Evolutionary conservation across 768 basidiomycete genomes (phyloP).

Genomic region (Pisolithus sp.): DNA sequence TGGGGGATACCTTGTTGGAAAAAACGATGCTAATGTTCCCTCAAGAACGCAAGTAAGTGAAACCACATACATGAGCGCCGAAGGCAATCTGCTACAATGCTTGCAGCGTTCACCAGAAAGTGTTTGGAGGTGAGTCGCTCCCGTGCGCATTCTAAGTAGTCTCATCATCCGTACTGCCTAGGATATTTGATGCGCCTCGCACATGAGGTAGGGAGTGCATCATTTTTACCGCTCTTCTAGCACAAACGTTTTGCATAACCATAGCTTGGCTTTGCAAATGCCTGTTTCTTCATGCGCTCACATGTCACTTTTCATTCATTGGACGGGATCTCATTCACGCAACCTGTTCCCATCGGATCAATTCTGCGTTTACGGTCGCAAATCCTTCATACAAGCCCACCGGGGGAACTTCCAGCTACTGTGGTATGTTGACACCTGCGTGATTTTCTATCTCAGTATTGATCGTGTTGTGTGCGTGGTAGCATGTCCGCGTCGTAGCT

Average conservation of each 20-base stretch:
- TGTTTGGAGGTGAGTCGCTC: slow-evolving; percentile 58
- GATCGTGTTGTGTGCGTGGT: background rate
- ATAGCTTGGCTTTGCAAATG: slow-evolving; percentile 69
- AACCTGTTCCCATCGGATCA: slow-evolving; percentile 80
- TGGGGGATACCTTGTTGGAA: slow-evolving; percentile 68
- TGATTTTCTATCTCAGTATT: background rate
- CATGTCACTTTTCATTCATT: slow-evolving; percentile 69
- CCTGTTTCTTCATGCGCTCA: slow-evolving; percentile 60
- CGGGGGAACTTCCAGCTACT: slow-evolving; percentile 31
- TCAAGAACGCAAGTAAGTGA: slow-evolving; percentile 70
- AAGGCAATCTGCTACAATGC: background rate
- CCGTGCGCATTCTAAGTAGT: background rate
- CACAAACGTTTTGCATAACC: background rate
- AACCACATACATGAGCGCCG: background rate
- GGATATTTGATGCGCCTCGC: slow-evolving; percentile 60
- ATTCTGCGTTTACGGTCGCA: slow-evolving; percentile 69
- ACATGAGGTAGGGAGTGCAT: slow-evolving; percentile 45
- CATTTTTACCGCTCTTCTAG: no score
- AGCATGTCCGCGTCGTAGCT: slow-evolving; percentile 71
- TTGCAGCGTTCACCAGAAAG: slow-evolving; percentile 67
- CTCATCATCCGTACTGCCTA: slow-evolving; percentile 7
- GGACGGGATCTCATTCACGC: slow-evolving; percentile 72
- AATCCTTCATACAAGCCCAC: slow-evolving; percentile 50
- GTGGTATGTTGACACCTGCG: slow-evolving; percentile 45
- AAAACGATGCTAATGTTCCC: slow-evolving; percentile 77